Evolutionary conservation across 2,329 filamentous ascomycete species (phyloP), one percentile per base, ranked within the genome.

Genomic region (Calonectria henricotiae): DNA sequence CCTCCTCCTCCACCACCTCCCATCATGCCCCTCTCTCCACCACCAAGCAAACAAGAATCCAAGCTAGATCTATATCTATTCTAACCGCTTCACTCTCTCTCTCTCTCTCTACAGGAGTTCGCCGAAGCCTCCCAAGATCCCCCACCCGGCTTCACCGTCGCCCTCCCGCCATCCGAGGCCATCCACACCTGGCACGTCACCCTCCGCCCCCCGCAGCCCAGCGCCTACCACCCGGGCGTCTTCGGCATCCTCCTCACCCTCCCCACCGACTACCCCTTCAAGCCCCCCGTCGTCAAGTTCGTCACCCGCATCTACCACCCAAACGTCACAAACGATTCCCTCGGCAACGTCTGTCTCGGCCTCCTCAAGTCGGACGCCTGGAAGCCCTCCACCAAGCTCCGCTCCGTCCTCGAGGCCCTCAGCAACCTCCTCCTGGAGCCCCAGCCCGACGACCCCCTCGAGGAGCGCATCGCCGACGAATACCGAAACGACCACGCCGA

Each of bases 291-390:
- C 70, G 88, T 97, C 76, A 90, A 88, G 79, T 97, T 98, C 88
- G 85, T 87, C 74, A 98, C 95, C 62, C 96, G 95, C 84, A 93
- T 98, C 86, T 98, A 97, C 89, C 95, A 98, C 85, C 95, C 95
- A 51, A 98, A 98, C 84, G 90, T 98, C 70, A 94, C 92, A 79
- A 96, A 97, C 87, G 95, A 97, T 82, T 89, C 89, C 79, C 89
- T 91, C 75, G 95, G 95, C 72, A 92, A 89, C 83, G 94, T 98
- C 90, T 98, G 95, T 84, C 87, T 98, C 51, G 91, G 90, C 70
- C 89, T 95, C 82, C 90, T 98, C 76, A 94, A 95, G 80, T 83
- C 92, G 35, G 94, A 97, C 78, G 92, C 94, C 83, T 98, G 95
- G 95, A 98, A 98, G 87, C 95, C 95, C 20, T 92, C 92, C 71